phyloP scores from a whole-genome alignment of 1,284 basidiomycete species.

The Ceratorhiza oryzae-sativae region DNA sequence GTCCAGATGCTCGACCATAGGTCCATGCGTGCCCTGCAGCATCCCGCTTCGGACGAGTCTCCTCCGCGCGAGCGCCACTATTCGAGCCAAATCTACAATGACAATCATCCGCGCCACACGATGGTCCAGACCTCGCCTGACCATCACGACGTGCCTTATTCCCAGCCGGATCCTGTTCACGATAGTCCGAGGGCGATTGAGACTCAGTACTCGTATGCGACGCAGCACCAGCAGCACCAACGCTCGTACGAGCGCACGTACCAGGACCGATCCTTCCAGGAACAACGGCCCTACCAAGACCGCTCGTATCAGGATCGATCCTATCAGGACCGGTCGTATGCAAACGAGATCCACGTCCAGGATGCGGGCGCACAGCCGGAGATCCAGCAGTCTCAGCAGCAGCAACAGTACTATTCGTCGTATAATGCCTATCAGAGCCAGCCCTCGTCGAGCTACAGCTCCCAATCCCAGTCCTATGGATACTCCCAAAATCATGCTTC shows the following conservation, averaged over 20 bases:
- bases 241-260: neutral
- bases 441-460: neutral
- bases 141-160: constrained; percentile 31
- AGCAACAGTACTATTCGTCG: constrained; percentile 26
- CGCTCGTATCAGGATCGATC: neutral
- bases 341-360: constrained; percentile 4
- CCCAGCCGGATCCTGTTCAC: constrained; percentile 21
- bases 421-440: constrained; percentile 28
- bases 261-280: constrained; percentile 1
- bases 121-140: constrained; percentile 21
- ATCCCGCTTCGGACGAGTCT: constrained; percentile 18
- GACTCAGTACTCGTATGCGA: constrained; percentile 8
- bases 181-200: constrained; percentile 15
- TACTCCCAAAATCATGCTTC: constrained; percentile 1
- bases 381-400: constrained; percentile 22
- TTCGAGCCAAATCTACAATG: constrained; percentile 18
- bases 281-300: neutral
- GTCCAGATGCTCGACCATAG: constrained; percentile 11
- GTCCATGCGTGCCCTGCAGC: constrained; percentile 8
- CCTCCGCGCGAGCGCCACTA: constrained; percentile 36
- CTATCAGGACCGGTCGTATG: constrained; percentile 12
- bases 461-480: neutral
- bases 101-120: constrained; percentile 16
- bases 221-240: constrained; percentile 11
- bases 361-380: constrained; percentile 3